Percentiles rank a stretch among this genome's conserved stretches.
These are phyloP conservation scores for Saturnispora dispora DNA, from an alignment of 805 yeast genomes.

Conservation along the genomic window DNA sequence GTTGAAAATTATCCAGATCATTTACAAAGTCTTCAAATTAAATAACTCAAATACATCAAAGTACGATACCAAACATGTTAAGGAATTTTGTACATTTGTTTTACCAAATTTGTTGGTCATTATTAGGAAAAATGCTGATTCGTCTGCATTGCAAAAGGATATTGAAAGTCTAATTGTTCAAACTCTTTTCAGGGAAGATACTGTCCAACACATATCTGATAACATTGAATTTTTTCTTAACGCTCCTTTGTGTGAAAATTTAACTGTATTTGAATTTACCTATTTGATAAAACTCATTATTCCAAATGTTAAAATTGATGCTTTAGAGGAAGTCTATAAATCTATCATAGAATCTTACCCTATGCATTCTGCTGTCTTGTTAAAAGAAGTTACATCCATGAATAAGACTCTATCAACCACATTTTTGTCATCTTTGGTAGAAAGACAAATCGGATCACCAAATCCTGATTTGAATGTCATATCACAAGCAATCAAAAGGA, in stretches of 20 bases:
- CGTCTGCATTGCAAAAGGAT: not conserved
- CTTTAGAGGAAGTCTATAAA: slow-evolving; percentile 43
- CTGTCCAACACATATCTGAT: slow-evolving; percentile 17
- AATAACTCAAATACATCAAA: slow-evolving; percentile 18
- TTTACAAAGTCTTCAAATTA: slow-evolving; percentile 16
- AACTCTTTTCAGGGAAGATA: slow-evolving; percentile 24
- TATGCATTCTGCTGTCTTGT: slow-evolving; percentile 32
- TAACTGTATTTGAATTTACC: slow-evolving; percentile 20
- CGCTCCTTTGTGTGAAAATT: slow-evolving; percentile 9
- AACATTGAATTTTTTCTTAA: slow-evolving; percentile 28
- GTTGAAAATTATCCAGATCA: slow-evolving; percentile 5
- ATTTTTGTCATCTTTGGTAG: slow-evolving; percentile 38
- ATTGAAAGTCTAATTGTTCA: slow-evolving; percentile 18
- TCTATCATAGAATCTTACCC: slow-evolving; percentile 33
- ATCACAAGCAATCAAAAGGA: slow-evolving; percentile 39
- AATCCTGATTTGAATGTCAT: slow-evolving; percentile 35
- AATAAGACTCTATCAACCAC: slow-evolving; percentile 46
- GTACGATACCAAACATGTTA: slow-evolving; percentile 22
- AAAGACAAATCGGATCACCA: slow-evolving; percentile 19
- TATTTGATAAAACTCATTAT: slow-evolving; percentile 26
- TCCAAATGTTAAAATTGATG: slow-evolving; percentile 27
- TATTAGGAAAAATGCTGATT: not conserved
- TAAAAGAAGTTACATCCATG: slow-evolving; percentile 38
- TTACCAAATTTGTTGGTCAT: slow-evolving; percentile 17
- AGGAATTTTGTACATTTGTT: slow-evolving; percentile 20